Conservation (phyloP, 352 stramenopile genomes). For the Globisporangium irregulare region DNA sequence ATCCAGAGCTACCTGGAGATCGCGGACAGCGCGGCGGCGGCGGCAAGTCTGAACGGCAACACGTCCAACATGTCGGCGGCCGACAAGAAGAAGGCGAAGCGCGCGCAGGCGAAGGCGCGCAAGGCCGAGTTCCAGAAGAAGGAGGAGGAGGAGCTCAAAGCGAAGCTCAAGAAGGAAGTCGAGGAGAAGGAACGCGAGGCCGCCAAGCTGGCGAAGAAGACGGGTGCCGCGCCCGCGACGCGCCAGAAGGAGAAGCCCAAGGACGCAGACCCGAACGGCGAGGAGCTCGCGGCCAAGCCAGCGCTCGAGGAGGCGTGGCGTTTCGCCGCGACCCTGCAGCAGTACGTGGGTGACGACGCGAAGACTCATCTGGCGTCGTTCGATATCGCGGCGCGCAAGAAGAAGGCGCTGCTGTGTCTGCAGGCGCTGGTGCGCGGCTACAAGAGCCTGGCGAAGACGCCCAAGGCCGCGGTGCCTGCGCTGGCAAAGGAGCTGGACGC, state of each 20-base stretch:
- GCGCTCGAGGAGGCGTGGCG: slow-evolving; percentile 76
- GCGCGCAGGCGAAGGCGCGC: slow-evolving; percentile 82
- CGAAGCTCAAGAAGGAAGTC: slow-evolving; percentile 72
- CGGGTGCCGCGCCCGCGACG: slow-evolving; percentile 28
- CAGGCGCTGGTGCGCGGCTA: slow-evolving; percentile 69
- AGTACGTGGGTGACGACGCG: slow-evolving; percentile 51
- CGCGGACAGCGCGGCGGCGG: slow-evolving; percentile 54
- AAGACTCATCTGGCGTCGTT: slow-evolving; percentile 74
- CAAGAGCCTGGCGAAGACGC: slow-evolving; percentile 29
- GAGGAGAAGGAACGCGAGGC: slow-evolving; percentile 70
- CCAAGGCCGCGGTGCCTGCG: slow-evolving; percentile 7
- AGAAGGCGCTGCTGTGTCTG: slow-evolving; percentile 74
- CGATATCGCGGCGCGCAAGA: slow-evolving; percentile 70
- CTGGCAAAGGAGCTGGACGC: slow-evolving; percentile 34
- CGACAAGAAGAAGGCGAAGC: slow-evolving; percentile 92
- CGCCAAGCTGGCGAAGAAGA: slow-evolving; percentile 67
- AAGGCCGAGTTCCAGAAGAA: slow-evolving; percentile 90
- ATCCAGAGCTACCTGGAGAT: slow-evolving; percentile 90
- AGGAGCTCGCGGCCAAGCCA: slow-evolving; percentile 66
- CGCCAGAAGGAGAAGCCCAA: slow-evolving; percentile 49
- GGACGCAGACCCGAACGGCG: slow-evolving; percentile 70
- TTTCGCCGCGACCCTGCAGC: slow-evolving; percentile 69
- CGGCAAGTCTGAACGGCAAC: slow-evolving; percentile 47
- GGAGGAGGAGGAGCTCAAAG: slow-evolving; percentile 68
- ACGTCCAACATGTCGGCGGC: slow-evolving; percentile 86